Evolutionary conservation across 192 early-diverging fungal genomes (phyloP).

Genomic region (Coemansia asiatica): DNA sequence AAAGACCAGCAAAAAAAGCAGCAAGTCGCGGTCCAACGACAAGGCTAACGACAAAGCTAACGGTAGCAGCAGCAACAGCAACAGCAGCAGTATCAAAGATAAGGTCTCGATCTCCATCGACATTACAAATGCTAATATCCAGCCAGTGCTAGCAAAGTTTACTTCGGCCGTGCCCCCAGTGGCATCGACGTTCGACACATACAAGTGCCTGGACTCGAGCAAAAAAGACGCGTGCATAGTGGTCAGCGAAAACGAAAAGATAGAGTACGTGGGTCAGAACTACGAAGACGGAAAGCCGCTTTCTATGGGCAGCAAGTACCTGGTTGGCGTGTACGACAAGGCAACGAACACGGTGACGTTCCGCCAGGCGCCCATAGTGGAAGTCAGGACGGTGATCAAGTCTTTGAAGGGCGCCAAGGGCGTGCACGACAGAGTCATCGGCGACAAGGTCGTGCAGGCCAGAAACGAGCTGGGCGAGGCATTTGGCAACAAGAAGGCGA

Average conservation of each 20-base stretch:
- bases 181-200: slow-evolving; percentile 44
- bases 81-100: slow-evolving; percentile 4
- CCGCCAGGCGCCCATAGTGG: slow-evolving; percentile 64
- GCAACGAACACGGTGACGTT: slow-evolving; percentile 68
- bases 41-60: neutral
- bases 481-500: slow-evolving; percentile 91
- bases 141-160: slow-evolving; percentile 54
- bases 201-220: slow-evolving; percentile 22
- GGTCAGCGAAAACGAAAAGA: slow-evolving; percentile 69
- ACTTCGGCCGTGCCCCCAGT: slow-evolving; percentile 30
- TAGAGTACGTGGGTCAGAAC: slow-evolving; percentile 73
- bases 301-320: slow-evolving; percentile 57
- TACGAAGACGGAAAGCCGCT: slow-evolving; percentile 59
- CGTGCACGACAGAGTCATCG: slow-evolving; percentile 43
- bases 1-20: slow-evolving; percentile 7
- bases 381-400: slow-evolving; percentile 69
- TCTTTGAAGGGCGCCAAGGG: slow-evolving; percentile 59
- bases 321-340: slow-evolving; percentile 79
- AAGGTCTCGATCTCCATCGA: slow-evolving; percentile 35
- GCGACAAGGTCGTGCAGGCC: slow-evolving; percentile 59
- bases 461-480: slow-evolving; percentile 82
- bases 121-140: slow-evolving; percentile 32
- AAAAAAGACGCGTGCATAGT: slow-evolving; percentile 44
- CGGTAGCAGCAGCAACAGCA: slow-evolving; percentile 1
- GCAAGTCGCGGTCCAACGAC: neutral